Conservation (phyloP, 2,329 filamentous ascomycete genomes). For the Clathrospora elynae region DNA sequence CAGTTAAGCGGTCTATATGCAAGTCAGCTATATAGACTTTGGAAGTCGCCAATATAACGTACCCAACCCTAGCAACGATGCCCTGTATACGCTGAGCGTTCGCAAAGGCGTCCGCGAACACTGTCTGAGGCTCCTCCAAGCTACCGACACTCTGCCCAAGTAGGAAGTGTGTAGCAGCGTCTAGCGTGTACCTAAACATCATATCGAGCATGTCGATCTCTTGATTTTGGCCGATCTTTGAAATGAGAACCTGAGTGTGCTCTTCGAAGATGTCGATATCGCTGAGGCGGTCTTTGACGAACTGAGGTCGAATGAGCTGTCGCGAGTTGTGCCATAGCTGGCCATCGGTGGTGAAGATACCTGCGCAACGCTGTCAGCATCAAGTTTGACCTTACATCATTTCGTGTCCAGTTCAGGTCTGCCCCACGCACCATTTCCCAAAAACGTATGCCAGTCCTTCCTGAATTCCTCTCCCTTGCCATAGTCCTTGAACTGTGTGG, state of each 20-base stretch:
- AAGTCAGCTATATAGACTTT: constrained; percentile 10
- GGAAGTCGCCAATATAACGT: constrained; percentile 27
- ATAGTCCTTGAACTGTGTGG: constrained; percentile 82
- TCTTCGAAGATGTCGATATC: constrained; percentile 81
- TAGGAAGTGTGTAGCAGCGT: constrained; percentile 85
- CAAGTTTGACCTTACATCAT: not conserved
- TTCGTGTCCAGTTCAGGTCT: constrained; percentile 51
- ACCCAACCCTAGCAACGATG: constrained; percentile 67
- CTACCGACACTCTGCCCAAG: constrained; percentile 75
- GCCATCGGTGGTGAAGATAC: constrained; percentile 75
- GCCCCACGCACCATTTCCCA: constrained; percentile 70
- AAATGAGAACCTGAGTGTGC: constrained; percentile 76
- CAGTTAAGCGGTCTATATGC: constrained; percentile 60
- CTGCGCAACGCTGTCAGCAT: constrained; percentile 24
- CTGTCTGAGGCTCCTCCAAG: constrained; percentile 60
- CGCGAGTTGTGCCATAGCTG: constrained; percentile 78
- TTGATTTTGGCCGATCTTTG: constrained; percentile 60
- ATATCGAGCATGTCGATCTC: constrained; percentile 74
- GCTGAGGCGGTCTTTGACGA: constrained; percentile 81
- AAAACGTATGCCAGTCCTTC: constrained; percentile 72
- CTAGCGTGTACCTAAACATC: constrained; percentile 78
- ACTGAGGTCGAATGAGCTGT: constrained; percentile 84
- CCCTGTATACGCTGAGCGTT: constrained; percentile 77
- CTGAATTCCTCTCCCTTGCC: constrained; percentile 82
- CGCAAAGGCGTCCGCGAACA: constrained; percentile 81